Percentiles rank a stretch among this genome's conserved stretches.
These are phyloP conservation scores for Daucus carota DNA, from an alignment of 129 eudicot species.

Conservation along the genomic window DH1_v3.0 NC_030384.2:47766001-47766500, in stretches of 20 bases:
- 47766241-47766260: conserved; percentile 12
- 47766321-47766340: conserved; percentile 1
- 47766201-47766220: conserved; percentile 12
- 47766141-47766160: conserved; percentile 28
- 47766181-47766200: conserved; percentile 14
- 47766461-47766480: not conserved
- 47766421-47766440: conserved; percentile 1
- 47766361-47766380: not conserved
- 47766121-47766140: conserved; percentile 16
- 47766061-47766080: conserved; percentile 13
- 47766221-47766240: not conserved
- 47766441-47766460: not conserved
- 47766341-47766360: conserved; percentile 1
- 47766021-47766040: conserved; percentile 14
- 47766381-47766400: not conserved
- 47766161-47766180: conserved; percentile 19
- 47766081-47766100: conserved; percentile 15
- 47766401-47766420: not conserved
- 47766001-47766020: not conserved
- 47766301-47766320: not conserved
- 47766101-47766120: conserved; percentile 9
- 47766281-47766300: conserved; percentile 28
- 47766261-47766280: conserved; percentile 1
- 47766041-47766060: conserved; percentile 22
- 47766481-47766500: no score